Evolutionary conservation across 2,329 filamentous ascomycete species (phyloP), one percentile per base, ranked within the genome.

Genomic region (Incumbomyces delicatus): DNA sequence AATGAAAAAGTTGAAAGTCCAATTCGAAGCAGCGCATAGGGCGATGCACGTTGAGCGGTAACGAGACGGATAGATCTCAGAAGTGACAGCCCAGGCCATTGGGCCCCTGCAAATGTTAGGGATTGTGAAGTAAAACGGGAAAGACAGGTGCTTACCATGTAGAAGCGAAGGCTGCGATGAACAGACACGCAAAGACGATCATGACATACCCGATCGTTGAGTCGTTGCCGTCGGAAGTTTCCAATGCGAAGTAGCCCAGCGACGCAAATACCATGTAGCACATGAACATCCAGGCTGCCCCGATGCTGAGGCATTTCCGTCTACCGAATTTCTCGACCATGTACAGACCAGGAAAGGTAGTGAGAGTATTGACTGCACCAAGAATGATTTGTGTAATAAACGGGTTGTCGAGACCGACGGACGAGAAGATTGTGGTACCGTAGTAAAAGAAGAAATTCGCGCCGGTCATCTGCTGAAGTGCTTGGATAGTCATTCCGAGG

Each of bases 321-420:
- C 87, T 85, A 55, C 87, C 87, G 54, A 87, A 76, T 58, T 72
- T 77, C 73, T 94, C 87, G 52, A 94, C 80, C 16, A 82, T 82
- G 70, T 75, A 94, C 78, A 94, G 94, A 30, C 87, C 90, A 58
- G 94, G 65, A 1, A 87, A 87, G 1, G 87, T 94, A 35, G 84
- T 89, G 66, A 68, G 74, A 51, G 90, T 85, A 69, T 94, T 94
- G 71, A 94, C 85, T 43, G 90, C 76, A 52, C 84, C 90, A 64
- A 86, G 89, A 69, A 94, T 76, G 61, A 94, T 74, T 49, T 80
- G 83, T 61, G 90, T 87, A 57, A 92, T 64, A 76, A 94, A 94
- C 36, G 77, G 73, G 72, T 94, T 81, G 50, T 63, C 56, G 58
- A 92, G 86, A 56, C 83, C 82, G 27, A 83, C 67, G 7, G 42